Percentiles rank a stretch among this genome's conserved stretches.
phyloP scores from a whole-genome alignment of 352 stramenopile species.

The Phytophthora fragariaefolia region DNA sequence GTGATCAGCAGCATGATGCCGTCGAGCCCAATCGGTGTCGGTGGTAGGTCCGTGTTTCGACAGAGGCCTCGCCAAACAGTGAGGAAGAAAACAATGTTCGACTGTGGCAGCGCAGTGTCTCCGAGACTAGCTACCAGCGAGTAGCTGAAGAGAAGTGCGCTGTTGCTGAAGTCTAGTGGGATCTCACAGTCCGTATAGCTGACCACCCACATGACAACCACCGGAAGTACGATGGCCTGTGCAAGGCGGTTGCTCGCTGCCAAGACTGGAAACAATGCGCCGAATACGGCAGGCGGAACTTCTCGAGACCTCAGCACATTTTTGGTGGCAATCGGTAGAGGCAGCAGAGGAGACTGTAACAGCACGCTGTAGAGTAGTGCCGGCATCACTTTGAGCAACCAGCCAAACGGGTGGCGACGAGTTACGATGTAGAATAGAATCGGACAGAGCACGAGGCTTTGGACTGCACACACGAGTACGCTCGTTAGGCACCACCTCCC shows the following conservation, averaged over 20 bases:
- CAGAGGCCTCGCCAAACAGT: slow-evolving; percentile 65
- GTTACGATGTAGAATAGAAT: slow-evolving; percentile 57
- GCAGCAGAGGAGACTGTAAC: slow-evolving; percentile 53
- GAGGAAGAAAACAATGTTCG: slow-evolving; percentile 61
- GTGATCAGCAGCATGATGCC: slow-evolving; percentile 53
- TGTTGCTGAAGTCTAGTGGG: slow-evolving; percentile 34
- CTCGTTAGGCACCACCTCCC: slow-evolving; percentile 50
- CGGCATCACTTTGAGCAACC: slow-evolving; percentile 49
- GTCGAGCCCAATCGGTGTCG: slow-evolving; percentile 47
- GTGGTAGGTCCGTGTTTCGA: slow-evolving; percentile 47
- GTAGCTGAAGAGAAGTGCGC: slow-evolving; percentile 56
- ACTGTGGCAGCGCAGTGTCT: slow-evolving; percentile 50
- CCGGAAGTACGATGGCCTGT: slow-evolving; percentile 51
- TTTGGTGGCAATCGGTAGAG: slow-evolving; percentile 64
- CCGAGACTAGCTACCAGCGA: slow-evolving; percentile 53
- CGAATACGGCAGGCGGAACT: slow-evolving; percentile 58
- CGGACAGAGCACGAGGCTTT: slow-evolving; percentile 56
- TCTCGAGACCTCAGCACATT: slow-evolving; percentile 56
- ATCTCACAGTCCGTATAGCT: slow-evolving; percentile 59
- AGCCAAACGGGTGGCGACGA: slow-evolving; percentile 64
- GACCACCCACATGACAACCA: slow-evolving; percentile 57
- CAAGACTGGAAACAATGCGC: slow-evolving; percentile 65
- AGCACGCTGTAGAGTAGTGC: slow-evolving; percentile 59
- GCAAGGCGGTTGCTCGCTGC: slow-evolving; percentile 58
- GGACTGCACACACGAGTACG: slow-evolving; percentile 33